These are phyloP conservation scores for Pelargonium fulgidum DNA, from an alignment of 441 rosid genomes.

Conservation along the genomic window DNA sequence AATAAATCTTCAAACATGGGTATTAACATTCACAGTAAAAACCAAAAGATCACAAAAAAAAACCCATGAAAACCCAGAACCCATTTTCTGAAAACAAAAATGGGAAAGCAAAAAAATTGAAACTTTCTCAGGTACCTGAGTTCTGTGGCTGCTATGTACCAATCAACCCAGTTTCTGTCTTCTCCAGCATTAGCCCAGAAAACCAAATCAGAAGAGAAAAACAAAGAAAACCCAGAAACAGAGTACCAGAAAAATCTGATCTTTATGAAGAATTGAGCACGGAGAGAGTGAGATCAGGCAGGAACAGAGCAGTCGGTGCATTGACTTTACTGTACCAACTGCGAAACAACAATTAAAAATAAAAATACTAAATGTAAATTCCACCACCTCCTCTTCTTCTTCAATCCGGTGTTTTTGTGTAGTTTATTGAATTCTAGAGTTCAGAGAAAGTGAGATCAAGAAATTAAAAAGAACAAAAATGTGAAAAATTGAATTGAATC, in stretches of 20 bases:
- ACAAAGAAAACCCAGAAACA: conserved; percentile 20
- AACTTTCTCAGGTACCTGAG: conserved; percentile 21
- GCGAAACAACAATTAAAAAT: background rate
- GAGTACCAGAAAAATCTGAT: conserved; percentile 24
- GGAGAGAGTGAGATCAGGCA: conserved; percentile 31
- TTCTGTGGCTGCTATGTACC: conserved; percentile 18
- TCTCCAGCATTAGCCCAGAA: conserved; percentile 12
- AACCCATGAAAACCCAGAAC: background rate
- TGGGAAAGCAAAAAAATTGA: background rate
- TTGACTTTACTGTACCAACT: conserved; percentile 29
- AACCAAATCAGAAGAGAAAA: conserved; percentile 14
- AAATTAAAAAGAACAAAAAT: background rate
- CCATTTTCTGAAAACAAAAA: background rate
- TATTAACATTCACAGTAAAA: background rate
- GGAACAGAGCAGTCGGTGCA: conserved; percentile 32
- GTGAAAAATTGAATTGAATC: background rate
- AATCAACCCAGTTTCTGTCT: conserved; percentile 15
- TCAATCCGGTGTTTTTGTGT: background rate
- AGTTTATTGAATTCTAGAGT: background rate
- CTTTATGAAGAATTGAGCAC: conserved; percentile 9
- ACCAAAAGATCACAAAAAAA: background rate
- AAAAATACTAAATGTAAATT: background rate
- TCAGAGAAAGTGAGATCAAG: background rate
- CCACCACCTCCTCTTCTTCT: background rate
- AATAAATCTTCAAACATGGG: conserved; percentile 21